These are phyloP conservation scores for Solanum pinnatisectum DNA, from an alignment of 257 asterid genomes.

Conservation along the genomic window DNA sequence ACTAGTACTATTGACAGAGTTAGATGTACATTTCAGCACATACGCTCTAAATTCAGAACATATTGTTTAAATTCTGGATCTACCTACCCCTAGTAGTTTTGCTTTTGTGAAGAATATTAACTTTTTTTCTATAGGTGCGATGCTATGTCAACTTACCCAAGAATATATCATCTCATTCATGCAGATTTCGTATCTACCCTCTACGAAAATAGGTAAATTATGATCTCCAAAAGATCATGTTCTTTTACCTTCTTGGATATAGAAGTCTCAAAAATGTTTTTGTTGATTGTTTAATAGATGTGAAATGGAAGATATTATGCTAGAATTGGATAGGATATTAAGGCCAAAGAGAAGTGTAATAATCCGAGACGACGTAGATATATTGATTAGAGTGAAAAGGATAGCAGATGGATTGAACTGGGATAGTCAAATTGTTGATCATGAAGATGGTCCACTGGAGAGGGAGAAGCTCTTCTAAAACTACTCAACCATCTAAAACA, in stretches of 20 bases:
- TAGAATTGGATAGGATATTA: conserved; percentile 73
- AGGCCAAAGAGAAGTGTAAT: conserved; percentile 81
- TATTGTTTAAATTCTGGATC: background rate
- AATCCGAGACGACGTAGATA: conserved; percentile 65
- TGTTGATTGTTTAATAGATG: conserved; percentile 29
- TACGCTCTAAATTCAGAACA: background rate
- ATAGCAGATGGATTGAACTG: conserved; percentile 68
- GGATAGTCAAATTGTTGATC: conserved; percentile 76
- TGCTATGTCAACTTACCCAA: conserved; percentile 89
- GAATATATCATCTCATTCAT: conserved; percentile 82
- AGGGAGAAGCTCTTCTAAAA: conserved; percentile 68
- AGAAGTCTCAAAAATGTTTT: background rate
- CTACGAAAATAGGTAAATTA: conserved; percentile 41
- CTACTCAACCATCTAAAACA: conserved; percentile 8
- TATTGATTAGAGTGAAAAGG: conserved; percentile 49
- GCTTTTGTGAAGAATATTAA: background rate
- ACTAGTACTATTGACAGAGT: background rate
- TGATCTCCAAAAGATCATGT: background rate
- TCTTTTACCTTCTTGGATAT: background rate
- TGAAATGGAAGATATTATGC: conserved; percentile 59
- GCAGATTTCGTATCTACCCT: conserved; percentile 66
- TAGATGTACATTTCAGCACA: background rate
- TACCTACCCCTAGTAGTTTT: background rate
- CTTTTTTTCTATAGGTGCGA: conserved; percentile 47
- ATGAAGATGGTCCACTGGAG: conserved; percentile 73